These are phyloP conservation scores for Sarocladium brachiariae DNA, from an alignment of 2,329 filamentous ascomycete genomes.

Conservation along the genomic window DNA sequence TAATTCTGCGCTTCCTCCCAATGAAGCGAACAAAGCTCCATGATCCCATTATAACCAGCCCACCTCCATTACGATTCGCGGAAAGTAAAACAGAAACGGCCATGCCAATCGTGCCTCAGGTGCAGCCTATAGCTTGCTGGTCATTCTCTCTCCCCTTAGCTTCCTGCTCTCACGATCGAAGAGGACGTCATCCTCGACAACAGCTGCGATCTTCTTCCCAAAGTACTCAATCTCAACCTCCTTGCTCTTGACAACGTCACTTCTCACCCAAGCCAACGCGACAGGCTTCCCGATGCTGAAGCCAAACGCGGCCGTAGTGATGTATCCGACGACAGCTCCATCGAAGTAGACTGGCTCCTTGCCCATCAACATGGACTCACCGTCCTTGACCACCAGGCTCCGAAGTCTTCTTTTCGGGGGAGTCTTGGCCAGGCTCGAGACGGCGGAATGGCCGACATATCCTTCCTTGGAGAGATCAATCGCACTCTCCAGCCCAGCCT, in stretches of 20 bases:
- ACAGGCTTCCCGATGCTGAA: conserved; percentile 53
- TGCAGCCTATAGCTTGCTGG: not conserved
- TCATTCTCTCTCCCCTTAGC: not conserved
- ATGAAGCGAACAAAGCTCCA: too few relatives aligned
- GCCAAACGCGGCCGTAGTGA: conserved; percentile 55
- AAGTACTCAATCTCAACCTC: conserved; percentile 57
- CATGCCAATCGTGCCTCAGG: too few relatives aligned
- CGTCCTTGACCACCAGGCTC: conserved; percentile 49
- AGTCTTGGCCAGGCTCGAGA: conserved; percentile 34
- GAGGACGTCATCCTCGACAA: conserved; percentile 40
- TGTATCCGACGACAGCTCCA: conserved; percentile 43
- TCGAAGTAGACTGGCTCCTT: conserved; percentile 54
- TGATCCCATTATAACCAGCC: too few relatives aligned
- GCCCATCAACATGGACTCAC: conserved; percentile 48
- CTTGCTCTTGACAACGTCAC: conserved; percentile 37
- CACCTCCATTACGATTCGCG: too few relatives aligned
- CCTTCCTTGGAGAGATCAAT: conserved; percentile 43
- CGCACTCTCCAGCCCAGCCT: conserved; percentile 47
- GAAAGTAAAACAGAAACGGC: too few relatives aligned
- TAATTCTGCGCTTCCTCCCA: too few relatives aligned
- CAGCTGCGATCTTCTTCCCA: conserved; percentile 44
- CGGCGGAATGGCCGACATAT: conserved; percentile 45
- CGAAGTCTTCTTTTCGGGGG: conserved; percentile 30
- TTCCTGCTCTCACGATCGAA: conserved; percentile 9
- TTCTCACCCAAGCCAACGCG: conserved; percentile 51